Conservation (phyloP, 2,329 filamentous ascomycete genomes). For the Paecilomyces formosus region DNA sequence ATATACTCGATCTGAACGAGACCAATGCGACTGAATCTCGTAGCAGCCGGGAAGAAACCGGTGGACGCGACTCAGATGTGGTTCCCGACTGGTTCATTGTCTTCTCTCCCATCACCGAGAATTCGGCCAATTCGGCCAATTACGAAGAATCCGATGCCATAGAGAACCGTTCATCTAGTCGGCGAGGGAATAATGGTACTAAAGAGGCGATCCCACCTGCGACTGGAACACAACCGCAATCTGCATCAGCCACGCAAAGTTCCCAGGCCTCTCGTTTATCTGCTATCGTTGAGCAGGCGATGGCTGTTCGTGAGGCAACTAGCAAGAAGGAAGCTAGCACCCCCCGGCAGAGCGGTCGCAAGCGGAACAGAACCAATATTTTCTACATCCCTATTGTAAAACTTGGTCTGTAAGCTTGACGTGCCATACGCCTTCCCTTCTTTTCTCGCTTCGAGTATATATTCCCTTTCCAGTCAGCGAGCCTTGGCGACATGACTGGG, state of each 20-base stretch:
- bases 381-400: conserved; percentile 13
- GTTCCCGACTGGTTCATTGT: conserved; percentile 12
- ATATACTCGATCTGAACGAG: conserved; percentile 15
- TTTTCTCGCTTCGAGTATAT: background rate
- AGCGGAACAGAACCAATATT: conserved; percentile 2
- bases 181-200: background rate
- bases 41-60: conserved; percentile 1
- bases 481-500: background rate
- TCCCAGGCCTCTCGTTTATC: conserved; percentile 7
- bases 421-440: background rate
- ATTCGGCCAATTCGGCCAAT: background rate
- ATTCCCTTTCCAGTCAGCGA: background rate
- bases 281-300: conserved; percentile 6
- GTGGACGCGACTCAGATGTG: background rate
- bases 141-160: background rate
- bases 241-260: background rate
- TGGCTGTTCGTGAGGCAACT: conserved; percentile 5
- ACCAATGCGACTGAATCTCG: conserved; percentile 4
- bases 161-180: conserved; percentile 2
- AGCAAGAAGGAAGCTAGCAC: background rate
- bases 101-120: conserved; percentile 16
- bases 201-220: background rate
- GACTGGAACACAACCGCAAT: background rate
- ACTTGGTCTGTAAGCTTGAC: conserved; percentile 4
- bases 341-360: background rate